Evolutionary conservation across 805 yeast genomes (phyloP), one percentile per base, ranked within the genome.

Genomic region (Saturnispora serradocipensis): DNA sequence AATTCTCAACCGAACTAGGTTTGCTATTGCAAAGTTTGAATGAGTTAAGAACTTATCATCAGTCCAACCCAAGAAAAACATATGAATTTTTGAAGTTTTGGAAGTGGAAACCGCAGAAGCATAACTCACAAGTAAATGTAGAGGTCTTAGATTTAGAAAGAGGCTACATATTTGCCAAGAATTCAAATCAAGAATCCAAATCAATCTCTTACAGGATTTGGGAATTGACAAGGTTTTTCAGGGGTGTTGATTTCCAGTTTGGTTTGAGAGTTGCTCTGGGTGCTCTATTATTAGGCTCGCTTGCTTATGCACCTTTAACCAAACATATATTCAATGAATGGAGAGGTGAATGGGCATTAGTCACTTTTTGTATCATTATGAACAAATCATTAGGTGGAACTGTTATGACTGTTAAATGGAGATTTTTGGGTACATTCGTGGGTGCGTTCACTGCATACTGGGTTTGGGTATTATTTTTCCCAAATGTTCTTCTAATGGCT

Each of bases 331-430:
- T 86, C 59, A 74, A 69, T 45, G 73, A 71, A 42, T 86, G 88
- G 88, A 68, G 90, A 56, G 84, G 85, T 15, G 96, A 87, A 63
- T 87, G 96, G 96, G 82, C 88, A 0, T 67, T 87, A 38, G 86
- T 85, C n/a, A 82, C 89, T 0, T 87, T 80, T 58, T 81, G 87
- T 58, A 83, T 87, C 51, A 85, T 87, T 71, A 86, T 87, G 91
- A 85, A 84, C 58, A 86, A 86, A 59, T 83, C 90, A 0, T 69
- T 86, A 5, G 96, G 96, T 9, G 95, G 95, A 0, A 88, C 95
- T 0, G 77, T 86, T 10, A 79, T 82, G 81, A 84, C 93, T 0
- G 82, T 81, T 4, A 81, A 81, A 57, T 82, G 86, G 85, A 70
- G 86, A 59, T 72, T 87, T 51, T 54, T 82, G 25, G 96, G 96